Base-by-base conservation (phyloP, 345 rosid species). In the Pistacia vera region DNA sequence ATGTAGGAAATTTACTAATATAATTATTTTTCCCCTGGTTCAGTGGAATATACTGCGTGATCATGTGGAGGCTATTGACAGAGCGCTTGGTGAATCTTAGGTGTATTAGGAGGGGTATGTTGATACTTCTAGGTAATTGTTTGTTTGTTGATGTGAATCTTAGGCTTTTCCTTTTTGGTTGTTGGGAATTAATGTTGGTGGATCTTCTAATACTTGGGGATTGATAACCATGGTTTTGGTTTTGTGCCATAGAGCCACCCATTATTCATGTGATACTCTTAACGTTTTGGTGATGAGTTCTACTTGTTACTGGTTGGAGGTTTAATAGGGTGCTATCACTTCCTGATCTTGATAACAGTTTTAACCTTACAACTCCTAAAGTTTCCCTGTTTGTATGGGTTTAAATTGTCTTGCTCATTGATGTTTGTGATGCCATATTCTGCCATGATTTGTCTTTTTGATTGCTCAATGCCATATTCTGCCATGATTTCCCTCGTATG, bases 21-120 rank as follows among this genome's bases (percentile, higher is more conserved):
- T 46, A 2, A 62, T 36, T 36, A 25, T 1, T 61, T 10, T 28
- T 14, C 20, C 59, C 38, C 63, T 46, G 74, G 22, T 84, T 81
- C 68, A 93, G 97, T 93, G 97, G 96, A 90, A 86, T 74, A 68
- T 79, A 13, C 92, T 93, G 48, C 78, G 84, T 58, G 86, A 76
- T 80, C 90, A 91, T 48, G 85, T 80, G 1, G 91, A 80, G 11
- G 92, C 84, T 65, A 93, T 93, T 13, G 90, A 93, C 72, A 85
- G 85, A 87, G 94, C 93, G 14, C 85, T 93, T 17, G 77, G 84
- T 41, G 89, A 88, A 17, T 81, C 88, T 54, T 80, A 85, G 81
- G 5, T 63, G 75, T 38, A 16, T 62, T 49, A 20, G 25, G 44
- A 2, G 46, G 18, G 18, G 44, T 13, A 28, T 41, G 51, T 35